Base-by-base conservation (phyloP, 345 rosid genomes). In the Eutrema yunnanense region DNA sequence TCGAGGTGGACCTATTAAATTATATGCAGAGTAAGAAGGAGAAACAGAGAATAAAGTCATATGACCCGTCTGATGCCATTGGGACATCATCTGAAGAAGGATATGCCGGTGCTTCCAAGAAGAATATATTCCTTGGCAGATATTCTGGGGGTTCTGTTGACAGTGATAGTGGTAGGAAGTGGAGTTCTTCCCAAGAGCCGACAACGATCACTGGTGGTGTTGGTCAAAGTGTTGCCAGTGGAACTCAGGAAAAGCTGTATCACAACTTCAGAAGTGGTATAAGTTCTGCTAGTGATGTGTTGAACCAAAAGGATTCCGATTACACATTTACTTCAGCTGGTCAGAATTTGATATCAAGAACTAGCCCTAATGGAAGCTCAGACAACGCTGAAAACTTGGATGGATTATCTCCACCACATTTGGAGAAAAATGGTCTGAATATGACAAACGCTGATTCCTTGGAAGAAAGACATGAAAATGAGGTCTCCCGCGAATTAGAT, bases 51-150 rank as follows among this genome's bases (percentile, higher is more conserved):
- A 64, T 86, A 16, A 95, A 90, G 82, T 88, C 96, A 19, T 82
- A 92, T 83, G 98, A 95, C 57, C 90, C 92, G 27, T 82, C 89
- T 79, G 99, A 95, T 84, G 83, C 81, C 67, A 88, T 92, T 69
- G 99, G 96, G 65, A 85, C 96, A 63, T 95, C 99, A 32, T 95
- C 98, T 33, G 99, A 95, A 76, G 98, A 95, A 79, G 99, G 96
- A 57, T 88, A 78, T 82, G 62, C 73, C 51, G 80, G 85, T 77
- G 68, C 79, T 49, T 79, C 94, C 62, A 90, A 88, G 86, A 88
- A 84, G 83, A 87, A 81, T 78, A 78, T 85, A 65, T 85, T 80
- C 75, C 81, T 81, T 79, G 99, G 96, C 77, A 84, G 97, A 80
- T 88, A 92, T 82, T 88, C 97, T 46, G 80, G 84, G 48, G 92